Evolutionary conservation across 2,329 filamentous ascomycete species (phyloP), one percentile per base, ranked within the genome.

Genomic region (Stromatinia cepivora): DNA sequence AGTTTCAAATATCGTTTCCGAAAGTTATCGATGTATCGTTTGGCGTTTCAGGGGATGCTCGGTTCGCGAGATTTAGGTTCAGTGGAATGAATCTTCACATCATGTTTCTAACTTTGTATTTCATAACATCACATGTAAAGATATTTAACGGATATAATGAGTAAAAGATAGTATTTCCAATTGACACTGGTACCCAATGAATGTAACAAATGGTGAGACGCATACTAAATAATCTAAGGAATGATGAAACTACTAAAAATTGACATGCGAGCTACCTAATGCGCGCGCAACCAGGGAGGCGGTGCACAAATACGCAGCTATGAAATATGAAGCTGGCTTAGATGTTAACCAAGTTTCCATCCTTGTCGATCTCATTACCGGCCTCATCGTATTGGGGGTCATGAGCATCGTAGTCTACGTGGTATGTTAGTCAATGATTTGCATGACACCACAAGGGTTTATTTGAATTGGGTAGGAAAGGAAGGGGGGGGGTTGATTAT

Each of bases 321-420:
- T 13, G 31, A 56, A 20, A 56, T 4, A 42, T 58, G 54, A 58
- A 42, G 34, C 11, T 17, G 11, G 54, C 34, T 57, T 39, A 57
- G 20, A 39, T 11, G 31, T 57, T 57, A 1, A 67, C 53, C 15
- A 50, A 6, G 31, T 67, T 58, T 48, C 65, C 65, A 2, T 67
- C 13, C 31, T 57, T 46, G 20, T 67, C 66, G 34, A 67, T 67
- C 22, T 66, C 63, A 17, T 66, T 57, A 2, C 62, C 62, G 11
- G 46, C 62, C 2, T n/a, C 62, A 15, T 65, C 62, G 22, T 65
- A 65, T 36, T 65, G 34, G 62, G 48, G 31, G 1, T 65, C 62
- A 20, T 57, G 39, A 15, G 39, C 39, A 22, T 57, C 13, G 31
- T n/a, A 57, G 5, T 36, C 54, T 57, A 7, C 4, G 15, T 57